Conservation (phyloP, 163 green algal species). For the Picocystis sp. region DNA sequence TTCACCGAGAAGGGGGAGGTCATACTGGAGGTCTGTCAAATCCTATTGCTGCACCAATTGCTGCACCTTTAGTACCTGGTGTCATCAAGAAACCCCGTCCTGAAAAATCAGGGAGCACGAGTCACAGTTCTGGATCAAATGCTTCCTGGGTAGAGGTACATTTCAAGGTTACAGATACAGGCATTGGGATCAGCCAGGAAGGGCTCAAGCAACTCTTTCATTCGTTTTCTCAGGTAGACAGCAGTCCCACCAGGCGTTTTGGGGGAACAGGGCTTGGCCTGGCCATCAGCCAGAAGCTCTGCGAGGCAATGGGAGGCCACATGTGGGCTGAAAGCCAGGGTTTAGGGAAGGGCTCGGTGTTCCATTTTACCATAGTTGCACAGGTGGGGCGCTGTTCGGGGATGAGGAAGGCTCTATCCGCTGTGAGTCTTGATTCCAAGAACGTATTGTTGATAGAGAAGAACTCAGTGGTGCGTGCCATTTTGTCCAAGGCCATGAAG, state of each 20-base stretch:
- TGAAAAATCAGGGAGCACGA: too few relatives aligned
- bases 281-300: slow-evolving; percentile 42
- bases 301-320: slow-evolving; percentile 44
- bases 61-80: too few relatives aligned
- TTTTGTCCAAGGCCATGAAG: slow-evolving; percentile 18
- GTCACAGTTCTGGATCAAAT: background rate
- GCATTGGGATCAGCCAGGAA: slow-evolving; percentile 39
- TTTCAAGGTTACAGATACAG: slow-evolving; percentile 46
- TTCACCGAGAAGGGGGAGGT: slow-evolving; percentile 56
- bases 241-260: slow-evolving; percentile 40
- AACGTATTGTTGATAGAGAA: slow-evolving; percentile 45
- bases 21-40: slow-evolving; percentile 1
- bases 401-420: slow-evolving; percentile 10
- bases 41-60: slow-evolving; percentile 9
- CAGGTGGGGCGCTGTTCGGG: slow-evolving; percentile 4
- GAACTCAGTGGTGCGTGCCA: slow-evolving; percentile 37
- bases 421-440: slow-evolving; percentile 10
- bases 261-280: slow-evolving; percentile 56
- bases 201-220: slow-evolving; percentile 47
- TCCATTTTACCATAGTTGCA: slow-evolving; percentile 25
- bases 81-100: background rate
- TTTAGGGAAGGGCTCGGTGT: slow-evolving; percentile 25
- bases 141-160: slow-evolving; percentile 14
- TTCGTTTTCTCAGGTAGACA: slow-evolving; percentile 46
- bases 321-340: slow-evolving; percentile 36